Conservation (phyloP, 352 stramenopile species). For the Pythium insidiosum region DNA sequence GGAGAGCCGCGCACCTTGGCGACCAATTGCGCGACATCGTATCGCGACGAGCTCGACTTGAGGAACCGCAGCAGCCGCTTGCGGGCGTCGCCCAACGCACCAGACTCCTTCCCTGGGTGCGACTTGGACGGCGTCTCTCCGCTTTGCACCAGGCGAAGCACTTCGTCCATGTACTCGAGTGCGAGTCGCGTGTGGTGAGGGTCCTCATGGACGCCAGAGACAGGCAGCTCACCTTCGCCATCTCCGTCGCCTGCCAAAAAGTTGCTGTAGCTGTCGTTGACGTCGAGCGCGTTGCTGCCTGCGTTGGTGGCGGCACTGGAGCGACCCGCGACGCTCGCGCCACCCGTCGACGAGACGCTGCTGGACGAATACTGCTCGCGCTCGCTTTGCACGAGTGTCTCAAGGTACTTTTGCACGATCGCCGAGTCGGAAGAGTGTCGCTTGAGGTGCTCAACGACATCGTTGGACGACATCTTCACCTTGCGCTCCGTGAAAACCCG, state of each 20-base stretch:
- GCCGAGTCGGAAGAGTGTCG: slow-evolving; percentile 61
- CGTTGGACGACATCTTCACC: slow-evolving; percentile 58
- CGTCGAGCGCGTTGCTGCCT: slow-evolving; percentile 17
- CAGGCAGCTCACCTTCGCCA: slow-evolving; percentile 21
- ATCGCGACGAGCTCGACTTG: slow-evolving; percentile 66
- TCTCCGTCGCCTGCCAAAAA: slow-evolving; percentile 67
- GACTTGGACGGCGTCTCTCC: slow-evolving; percentile 79
- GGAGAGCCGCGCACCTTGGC: slow-evolving; percentile 68
- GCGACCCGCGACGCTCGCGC: slow-evolving; percentile 5
- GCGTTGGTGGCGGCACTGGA: too few species aligned
- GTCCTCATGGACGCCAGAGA: slow-evolving; percentile 28
- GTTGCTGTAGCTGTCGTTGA: slow-evolving; percentile 81
- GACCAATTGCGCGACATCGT: slow-evolving; percentile 62
- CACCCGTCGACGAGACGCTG: too few species aligned
- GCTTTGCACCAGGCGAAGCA: slow-evolving; percentile 55
- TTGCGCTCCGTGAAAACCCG: slow-evolving; percentile 80
- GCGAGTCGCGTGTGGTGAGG: slow-evolving; percentile 77
- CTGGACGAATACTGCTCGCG: slow-evolving; percentile 16
- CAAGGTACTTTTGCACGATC: slow-evolving; percentile 75
- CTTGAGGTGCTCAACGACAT: slow-evolving; percentile 71
- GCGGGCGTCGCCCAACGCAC: slow-evolving; percentile 58
- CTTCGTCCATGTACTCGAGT: slow-evolving; percentile 84
- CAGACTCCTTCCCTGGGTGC: slow-evolving; percentile 66
- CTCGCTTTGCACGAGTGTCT: slow-evolving; percentile 64
- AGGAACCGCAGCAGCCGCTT: slow-evolving; percentile 79